Conservation (phyloP, 352 stramenopile genomes). For the Phytophthora nicotianae region DNA sequence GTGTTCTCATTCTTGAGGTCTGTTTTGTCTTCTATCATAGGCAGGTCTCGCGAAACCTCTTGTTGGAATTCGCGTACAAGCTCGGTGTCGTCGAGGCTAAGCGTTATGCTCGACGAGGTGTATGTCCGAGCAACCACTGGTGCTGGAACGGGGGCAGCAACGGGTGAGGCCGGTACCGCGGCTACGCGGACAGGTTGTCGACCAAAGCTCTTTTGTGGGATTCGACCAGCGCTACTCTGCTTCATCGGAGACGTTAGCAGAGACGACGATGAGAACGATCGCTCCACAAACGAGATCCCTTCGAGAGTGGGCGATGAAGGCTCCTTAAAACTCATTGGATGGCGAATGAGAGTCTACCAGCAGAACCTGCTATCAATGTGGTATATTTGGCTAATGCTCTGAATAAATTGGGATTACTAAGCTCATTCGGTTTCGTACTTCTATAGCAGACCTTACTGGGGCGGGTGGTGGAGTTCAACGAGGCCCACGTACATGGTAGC, state of each 20-base stretch:
- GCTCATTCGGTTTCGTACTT: conserved; percentile 23
- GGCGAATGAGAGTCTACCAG: not conserved
- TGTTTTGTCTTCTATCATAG: conserved; percentile 6
- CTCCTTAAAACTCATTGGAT: conserved; percentile 7
- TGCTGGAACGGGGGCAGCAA: not conserved
- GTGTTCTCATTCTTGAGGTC: conserved; percentile 15
- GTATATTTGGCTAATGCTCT: conserved; percentile 15
- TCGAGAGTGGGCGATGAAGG: conserved; percentile 2
- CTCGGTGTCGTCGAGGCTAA: conserved; percentile 8
- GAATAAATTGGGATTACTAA: conserved; percentile 27
- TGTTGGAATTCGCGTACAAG: not conserved
- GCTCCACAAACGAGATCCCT: conserved; percentile 8
- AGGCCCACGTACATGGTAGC: conserved; percentile 70
- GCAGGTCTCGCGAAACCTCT: conserved; percentile 1
- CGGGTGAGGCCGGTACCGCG: conserved; percentile 8
- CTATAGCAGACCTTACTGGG: conserved; percentile 34
- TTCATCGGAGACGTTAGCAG: conserved; percentile 15
- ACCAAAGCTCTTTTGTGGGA: conserved; percentile 31
- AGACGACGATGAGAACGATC: conserved; percentile 26
- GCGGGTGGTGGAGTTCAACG: conserved; percentile 65
- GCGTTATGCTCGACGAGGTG: not conserved
- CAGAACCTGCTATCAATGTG: conserved; percentile 10
- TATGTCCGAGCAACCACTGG: conserved; percentile 1
- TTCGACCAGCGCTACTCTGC: conserved; percentile 1
- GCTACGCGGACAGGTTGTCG: conserved; percentile 19